Evolutionary conservation across 2,329 filamentous ascomycete genomes (phyloP), one percentile per base, ranked within the genome.

Genomic region (Claviceps sp.): DNA sequence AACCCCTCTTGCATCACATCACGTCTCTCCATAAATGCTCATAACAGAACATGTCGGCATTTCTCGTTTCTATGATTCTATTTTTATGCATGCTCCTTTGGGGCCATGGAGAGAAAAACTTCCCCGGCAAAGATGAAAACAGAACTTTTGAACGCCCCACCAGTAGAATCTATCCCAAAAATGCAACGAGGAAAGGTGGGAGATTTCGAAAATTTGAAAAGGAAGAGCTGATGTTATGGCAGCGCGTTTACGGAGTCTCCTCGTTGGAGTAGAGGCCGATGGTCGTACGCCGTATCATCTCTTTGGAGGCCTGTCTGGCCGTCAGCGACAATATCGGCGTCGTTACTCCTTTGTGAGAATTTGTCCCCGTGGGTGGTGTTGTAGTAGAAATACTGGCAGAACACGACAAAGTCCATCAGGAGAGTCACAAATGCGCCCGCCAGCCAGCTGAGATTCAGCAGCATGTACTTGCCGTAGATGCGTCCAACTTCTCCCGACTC

Each of bases 311-410:
- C 39, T 14, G 55, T 54, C 22, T 61, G 58, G n/a, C 62, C 60
- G 1, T 57, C 56, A 13, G 54, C 53, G n/a, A 55, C 64, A 5
- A 60, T 57, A n/a, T 59, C 56, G 40, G 59, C 60, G n/a, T 58
- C 59, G 14, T 61, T 58, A 39, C 16, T 48, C 48, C 8, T 52
- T 64, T 16, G 67, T 64, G 3, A 53, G 54, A 5, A 19, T 5
- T 56, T 61, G 5, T 60, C 57, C 3, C 59, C 58, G 3, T 64
- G 62, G 0, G 65, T 61, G 5, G 70, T 66, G 3, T 70, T 70
- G 66, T 97, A 97, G 62, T 95, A 66, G 65, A 94, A 96, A 64
- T 95, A 96, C 68, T 97, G 91, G 11, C 81, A 79, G 67, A 96
- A 96, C 3, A 97, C 93, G 30, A 78, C 81, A 64, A 90, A 73